Evolutionary conservation across 352 stramenopile genomes (phyloP).

Genomic region (Stramenopiles sp.): DNA sequence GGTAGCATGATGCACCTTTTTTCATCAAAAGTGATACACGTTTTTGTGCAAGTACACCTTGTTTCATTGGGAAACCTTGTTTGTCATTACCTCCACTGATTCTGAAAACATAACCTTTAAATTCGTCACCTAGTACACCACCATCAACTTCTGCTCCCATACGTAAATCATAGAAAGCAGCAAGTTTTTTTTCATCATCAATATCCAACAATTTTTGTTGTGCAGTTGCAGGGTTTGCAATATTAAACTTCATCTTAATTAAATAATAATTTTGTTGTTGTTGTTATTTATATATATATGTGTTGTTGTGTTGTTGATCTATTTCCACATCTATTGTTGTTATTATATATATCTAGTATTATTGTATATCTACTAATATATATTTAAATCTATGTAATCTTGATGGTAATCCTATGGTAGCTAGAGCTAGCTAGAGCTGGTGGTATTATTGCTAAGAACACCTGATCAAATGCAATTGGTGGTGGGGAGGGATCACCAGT

Average conservation of each 20-base stretch:
- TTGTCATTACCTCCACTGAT: constrained; percentile 99
- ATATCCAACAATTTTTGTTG: constrained; percentile 98
- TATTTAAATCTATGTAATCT: too few relatives aligned
- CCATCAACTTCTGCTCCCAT: constrained; percentile 98
- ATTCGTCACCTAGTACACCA: constrained; percentile 94
- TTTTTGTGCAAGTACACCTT: constrained; percentile 95
- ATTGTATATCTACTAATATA: too few relatives aligned
- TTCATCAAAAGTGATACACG: constrained; percentile 92
- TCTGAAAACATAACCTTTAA: constrained; percentile 91
- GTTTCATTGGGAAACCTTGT: constrained; percentile 99
- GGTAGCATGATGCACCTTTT: constrained; percentile 94
- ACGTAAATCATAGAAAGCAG: constrained; percentile 95
- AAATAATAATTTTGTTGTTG: neutral
- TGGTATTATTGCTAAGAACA: too few relatives aligned
- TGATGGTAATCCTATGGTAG: too few relatives aligned
- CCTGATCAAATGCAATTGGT: too few relatives aligned
- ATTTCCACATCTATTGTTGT: too few relatives aligned
- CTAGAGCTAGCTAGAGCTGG: too few relatives aligned
- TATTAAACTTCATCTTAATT: constrained; percentile 93
- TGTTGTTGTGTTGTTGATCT: neutral
- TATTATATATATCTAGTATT: too few relatives aligned
- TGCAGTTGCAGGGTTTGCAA: constrained; percentile 90
- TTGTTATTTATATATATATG: neutral
- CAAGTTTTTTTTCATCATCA: constrained; percentile 99
- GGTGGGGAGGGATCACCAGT: too few relatives aligned